phyloP scores from a whole-genome alignment of 202 grass and related monocot genomes.

The Miscanthus sacchariflorus region DNA sequence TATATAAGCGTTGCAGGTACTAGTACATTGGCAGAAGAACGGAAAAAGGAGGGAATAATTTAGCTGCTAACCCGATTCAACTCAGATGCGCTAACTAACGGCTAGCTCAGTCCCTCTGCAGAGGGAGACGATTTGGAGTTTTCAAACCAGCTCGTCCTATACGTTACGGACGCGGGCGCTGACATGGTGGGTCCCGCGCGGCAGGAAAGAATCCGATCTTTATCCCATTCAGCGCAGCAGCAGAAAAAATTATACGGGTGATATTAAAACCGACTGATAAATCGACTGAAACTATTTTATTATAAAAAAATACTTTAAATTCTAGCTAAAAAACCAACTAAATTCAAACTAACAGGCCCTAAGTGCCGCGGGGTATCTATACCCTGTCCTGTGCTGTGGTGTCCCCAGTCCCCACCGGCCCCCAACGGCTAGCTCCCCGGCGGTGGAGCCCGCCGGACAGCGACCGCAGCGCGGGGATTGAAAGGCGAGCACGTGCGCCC shows the following conservation, averaged over 20 bases:
- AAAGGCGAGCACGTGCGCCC: constrained; percentile 46
- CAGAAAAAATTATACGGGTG: too few species aligned
- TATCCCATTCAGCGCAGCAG: constrained; percentile 51
- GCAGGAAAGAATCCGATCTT: constrained; percentile 42
- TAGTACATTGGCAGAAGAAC: neutral
- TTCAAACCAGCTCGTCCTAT: constrained; percentile 9
- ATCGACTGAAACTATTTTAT: too few species aligned
- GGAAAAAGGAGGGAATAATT: constrained; percentile 60
- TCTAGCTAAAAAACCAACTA: too few species aligned
- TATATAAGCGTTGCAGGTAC: constrained; percentile 54
- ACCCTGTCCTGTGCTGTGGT: constrained; percentile 31
- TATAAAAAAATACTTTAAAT: too few species aligned
- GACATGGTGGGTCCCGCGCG: constrained; percentile 1
- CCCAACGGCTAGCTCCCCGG: constrained; percentile 57
- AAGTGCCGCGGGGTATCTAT: neutral
- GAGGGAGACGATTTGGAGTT: neutral
- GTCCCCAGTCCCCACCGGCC: neutral
- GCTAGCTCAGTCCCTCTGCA: constrained; percentile 50
- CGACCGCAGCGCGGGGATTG: neutral
- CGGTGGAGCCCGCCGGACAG: constrained; percentile 25
- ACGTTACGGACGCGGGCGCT: constrained; percentile 9
- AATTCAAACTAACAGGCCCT: too few species aligned
- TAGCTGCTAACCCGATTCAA: constrained; percentile 28
- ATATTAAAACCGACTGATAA: too few species aligned
- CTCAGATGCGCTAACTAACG: constrained; percentile 74